These are phyloP conservation scores for Carex kokanica DNA, from an alignment of 176 grass and related monocot species.

Conservation along the genomic window DNA sequence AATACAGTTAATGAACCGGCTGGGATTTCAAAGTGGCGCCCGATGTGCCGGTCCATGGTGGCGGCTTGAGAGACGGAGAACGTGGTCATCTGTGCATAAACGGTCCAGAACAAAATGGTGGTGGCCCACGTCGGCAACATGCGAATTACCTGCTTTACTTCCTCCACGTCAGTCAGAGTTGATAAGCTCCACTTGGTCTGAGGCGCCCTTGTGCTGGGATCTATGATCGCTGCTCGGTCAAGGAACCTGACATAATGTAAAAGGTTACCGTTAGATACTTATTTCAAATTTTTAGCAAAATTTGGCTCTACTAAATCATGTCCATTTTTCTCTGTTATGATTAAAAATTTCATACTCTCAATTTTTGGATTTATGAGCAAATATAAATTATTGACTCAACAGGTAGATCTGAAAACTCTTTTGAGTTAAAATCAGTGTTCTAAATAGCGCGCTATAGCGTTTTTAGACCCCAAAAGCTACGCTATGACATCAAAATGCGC, in stretches of 20 bases:
- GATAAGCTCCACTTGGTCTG: slow-evolving; percentile 40
- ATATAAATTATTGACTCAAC: no score
- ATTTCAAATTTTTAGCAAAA: not conserved
- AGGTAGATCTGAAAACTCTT: slow-evolving; percentile 5
- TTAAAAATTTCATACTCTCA: not conserved
- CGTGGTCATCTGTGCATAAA: slow-evolving; percentile 89
- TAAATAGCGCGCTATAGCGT: no score
- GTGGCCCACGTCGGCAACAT: slow-evolving; percentile 83
- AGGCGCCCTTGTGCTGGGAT: not conserved
- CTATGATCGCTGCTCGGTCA: slow-evolving; percentile 53
- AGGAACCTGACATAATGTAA: slow-evolving; percentile 45
- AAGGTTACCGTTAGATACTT: not conserved
- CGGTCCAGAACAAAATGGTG: slow-evolving; percentile 80
- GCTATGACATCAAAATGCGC: no score
- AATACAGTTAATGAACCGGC: slow-evolving; percentile 84
- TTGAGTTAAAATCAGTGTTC: no score
- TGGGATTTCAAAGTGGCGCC: slow-evolving; percentile 47
- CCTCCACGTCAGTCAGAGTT: slow-evolving; percentile 79
- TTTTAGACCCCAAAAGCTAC: no score
- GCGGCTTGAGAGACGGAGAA: slow-evolving; percentile 83
- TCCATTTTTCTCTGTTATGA: not conserved
- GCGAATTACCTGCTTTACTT: slow-evolving; percentile 73
- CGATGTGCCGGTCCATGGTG: slow-evolving; percentile 71
- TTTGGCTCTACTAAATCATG: not conserved
- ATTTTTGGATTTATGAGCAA: not conserved